Conservation (phyloP, 2,329 filamentous ascomycete species). For the Colletotrichum sp. region DNA sequence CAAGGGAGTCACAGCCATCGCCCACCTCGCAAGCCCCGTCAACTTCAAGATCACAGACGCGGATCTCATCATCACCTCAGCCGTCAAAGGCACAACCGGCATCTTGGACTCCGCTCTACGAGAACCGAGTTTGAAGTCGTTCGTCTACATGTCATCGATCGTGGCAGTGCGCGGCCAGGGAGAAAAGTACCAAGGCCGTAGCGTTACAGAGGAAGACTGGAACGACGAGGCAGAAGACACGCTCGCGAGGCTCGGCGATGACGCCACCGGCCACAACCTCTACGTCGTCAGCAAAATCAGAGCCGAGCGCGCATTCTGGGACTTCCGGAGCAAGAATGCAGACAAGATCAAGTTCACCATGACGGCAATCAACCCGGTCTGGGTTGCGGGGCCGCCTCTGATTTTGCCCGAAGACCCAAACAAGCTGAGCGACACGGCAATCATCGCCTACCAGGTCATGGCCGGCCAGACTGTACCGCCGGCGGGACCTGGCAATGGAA, state of each 20-base stretch:
- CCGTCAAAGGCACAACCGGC: conserved; percentile 37
- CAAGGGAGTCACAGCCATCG: conserved; percentile 41
- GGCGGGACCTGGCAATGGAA: background rate
- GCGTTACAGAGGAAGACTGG: conserved; percentile 30
- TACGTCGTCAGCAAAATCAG: conserved; percentile 36
- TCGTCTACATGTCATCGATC: conserved; percentile 32
- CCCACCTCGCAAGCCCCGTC: conserved; percentile 47
- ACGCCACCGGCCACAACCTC: background rate
- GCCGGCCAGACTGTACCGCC: background rate
- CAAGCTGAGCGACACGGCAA: conserved; percentile 14
- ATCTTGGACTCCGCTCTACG: conserved; percentile 45
- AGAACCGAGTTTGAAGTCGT: conserved; percentile 40
- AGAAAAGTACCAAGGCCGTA: background rate
- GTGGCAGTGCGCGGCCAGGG: conserved; percentile 12
- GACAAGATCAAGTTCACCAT: conserved; percentile 29
- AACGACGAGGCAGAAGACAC: conserved; percentile 32
- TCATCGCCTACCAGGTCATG: conserved; percentile 25
- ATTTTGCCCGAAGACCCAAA: conserved; percentile 11
- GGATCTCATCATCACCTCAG: conserved; percentile 44
- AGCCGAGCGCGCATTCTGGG: conserved; percentile 35
- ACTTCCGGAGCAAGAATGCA: conserved; percentile 28
- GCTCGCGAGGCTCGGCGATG: conserved; percentile 29
- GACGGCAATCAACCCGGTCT: conserved; percentile 14
- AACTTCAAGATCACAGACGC: conserved; percentile 43
- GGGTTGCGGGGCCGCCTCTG: conserved; percentile 15